Evolutionary conservation across 345 rosid species (phyloP).

Genomic region (Sonneratia alba): DNA sequence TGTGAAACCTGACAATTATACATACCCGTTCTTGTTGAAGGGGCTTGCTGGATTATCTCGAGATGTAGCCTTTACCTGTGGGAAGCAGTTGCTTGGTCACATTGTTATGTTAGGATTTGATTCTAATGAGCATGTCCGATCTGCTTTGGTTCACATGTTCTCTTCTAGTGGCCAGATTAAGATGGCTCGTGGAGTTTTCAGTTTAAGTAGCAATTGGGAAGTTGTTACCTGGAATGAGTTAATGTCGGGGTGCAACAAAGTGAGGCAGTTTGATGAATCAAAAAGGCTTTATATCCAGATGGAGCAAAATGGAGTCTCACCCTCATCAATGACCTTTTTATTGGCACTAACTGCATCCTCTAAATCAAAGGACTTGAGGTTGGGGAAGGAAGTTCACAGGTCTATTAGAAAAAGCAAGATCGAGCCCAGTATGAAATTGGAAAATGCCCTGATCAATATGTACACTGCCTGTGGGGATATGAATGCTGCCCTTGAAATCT

Average conservation of each 20-base stretch:
- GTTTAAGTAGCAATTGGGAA: too few species aligned
- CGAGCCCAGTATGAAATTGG: not conserved
- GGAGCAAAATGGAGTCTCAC: not conserved
- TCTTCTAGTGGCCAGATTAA: too few species aligned
- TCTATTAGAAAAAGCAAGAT: not conserved
- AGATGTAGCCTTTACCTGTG: too few species aligned
- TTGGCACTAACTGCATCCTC: not conserved
- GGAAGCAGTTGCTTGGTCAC: too few species aligned
- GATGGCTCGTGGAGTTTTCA: too few species aligned
- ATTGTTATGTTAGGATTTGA: too few species aligned
- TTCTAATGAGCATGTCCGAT: too few species aligned
- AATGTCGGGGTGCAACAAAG: not conserved
- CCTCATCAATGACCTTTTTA: not conserved
- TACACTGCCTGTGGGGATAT: not conserved
- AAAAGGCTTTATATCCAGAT: not conserved
- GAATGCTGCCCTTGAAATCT: not conserved
- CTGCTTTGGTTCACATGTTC: too few species aligned
- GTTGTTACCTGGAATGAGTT: not conserved
- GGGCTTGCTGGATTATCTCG: too few species aligned
- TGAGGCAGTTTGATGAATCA: not conserved
- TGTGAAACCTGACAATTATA: too few species aligned
- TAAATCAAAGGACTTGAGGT: not conserved
- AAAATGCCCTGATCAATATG: not conserved
- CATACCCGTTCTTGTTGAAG: too few species aligned
- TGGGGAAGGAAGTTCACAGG: not conserved